Conservation (phyloP, 1,284 basidiomycete species). For the Singerocomus rubriflavus region DNA sequence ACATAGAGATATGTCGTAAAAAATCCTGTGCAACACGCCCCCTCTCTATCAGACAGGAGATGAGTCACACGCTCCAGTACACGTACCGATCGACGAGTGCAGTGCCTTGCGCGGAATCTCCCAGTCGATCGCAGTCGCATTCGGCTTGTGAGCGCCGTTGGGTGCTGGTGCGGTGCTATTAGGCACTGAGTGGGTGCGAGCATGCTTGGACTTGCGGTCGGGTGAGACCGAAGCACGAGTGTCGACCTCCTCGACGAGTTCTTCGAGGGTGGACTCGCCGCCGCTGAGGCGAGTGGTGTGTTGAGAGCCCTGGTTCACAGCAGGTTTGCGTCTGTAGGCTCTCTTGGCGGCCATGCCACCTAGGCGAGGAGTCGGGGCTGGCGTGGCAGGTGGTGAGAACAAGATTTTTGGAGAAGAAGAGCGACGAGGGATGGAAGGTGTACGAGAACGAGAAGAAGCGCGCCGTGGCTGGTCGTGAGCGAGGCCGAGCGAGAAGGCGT, state of each 20-base stretch:
- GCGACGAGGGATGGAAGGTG: conserved; percentile 35
- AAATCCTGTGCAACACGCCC: conserved; percentile 56
- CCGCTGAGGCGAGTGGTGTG: conserved; percentile 5
- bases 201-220: conserved; percentile 19
- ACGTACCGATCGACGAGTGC: conserved; percentile 87
- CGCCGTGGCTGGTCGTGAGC: conserved; percentile 42
- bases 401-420: conserved; percentile 46
- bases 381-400: conserved; percentile 27
- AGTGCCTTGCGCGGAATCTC: conserved; percentile 91
- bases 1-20: conserved; percentile 78
- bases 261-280: conserved; percentile 24
- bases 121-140: conserved; percentile 45
- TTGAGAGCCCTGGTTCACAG: conserved; percentile 14
- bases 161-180: conserved; percentile 7
- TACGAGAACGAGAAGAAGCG: conserved; percentile 18
- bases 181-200: conserved; percentile 12
- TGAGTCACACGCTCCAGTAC: conserved; percentile 8
- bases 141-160: conserved; percentile 20
- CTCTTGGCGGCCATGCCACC: conserved; percentile 22
- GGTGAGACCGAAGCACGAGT: conserved; percentile 10
- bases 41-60: conserved; percentile 5
- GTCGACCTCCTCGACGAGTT: conserved; percentile 26
- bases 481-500: conserved; percentile 48
- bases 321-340: conserved; percentile 16
- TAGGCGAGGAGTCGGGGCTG: conserved; percentile 5